Percentiles rank a stretch among this genome's conserved stretches.
These are phyloP conservation scores for Amphirosellinia nigrospora DNA, from an alignment of 495 filamentous ascomycete species.

Conservation along the genomic window DNA sequence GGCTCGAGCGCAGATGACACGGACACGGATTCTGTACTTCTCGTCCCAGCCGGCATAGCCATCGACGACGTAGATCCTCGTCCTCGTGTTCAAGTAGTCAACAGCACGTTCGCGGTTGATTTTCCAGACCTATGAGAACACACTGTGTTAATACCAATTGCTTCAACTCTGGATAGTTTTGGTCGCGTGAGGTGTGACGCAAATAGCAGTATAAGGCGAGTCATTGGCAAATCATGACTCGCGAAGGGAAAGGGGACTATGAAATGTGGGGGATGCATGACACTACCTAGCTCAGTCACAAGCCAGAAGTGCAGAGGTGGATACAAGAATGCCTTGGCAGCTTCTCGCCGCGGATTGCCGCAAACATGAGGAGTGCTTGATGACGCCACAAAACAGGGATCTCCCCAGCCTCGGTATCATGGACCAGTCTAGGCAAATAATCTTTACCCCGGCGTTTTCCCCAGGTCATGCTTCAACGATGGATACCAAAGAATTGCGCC, in stretches of 20 bases:
- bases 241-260: not conserved
- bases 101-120: slow-evolving; percentile 99
- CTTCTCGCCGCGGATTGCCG: slow-evolving; percentile 32
- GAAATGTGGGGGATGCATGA: slow-evolving; percentile 15
- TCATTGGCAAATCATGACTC: slow-evolving; percentile 20
- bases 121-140: slow-evolving; percentile 83
- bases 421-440: slow-evolving; percentile 6
- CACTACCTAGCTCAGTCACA: slow-evolving; percentile 1
- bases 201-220: slow-evolving; percentile 10
- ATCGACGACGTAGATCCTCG: slow-evolving; percentile 98
- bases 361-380: slow-evolving; percentile 18
- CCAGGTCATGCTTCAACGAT: slow-evolving; percentile 3
- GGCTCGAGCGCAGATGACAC: slow-evolving; percentile 96
- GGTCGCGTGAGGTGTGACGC: slow-evolving; percentile 18
- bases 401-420: slow-evolving; percentile 23
- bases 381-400: slow-evolving; percentile 45
- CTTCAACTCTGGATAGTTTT: not conserved
- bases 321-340: slow-evolving; percentile 19
- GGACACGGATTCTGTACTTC: slow-evolving; percentile 96
- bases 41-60: slow-evolving; percentile 98
- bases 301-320: slow-evolving; percentile 11
- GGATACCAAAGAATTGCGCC: slow-evolving; percentile 8
- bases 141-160: slow-evolving; percentile 22
- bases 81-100: slow-evolving; percentile 98
- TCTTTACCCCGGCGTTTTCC: not conserved